Conservation (phyloP, 169 alveolate genomes). For the Amoebophrya sp. region DNA sequence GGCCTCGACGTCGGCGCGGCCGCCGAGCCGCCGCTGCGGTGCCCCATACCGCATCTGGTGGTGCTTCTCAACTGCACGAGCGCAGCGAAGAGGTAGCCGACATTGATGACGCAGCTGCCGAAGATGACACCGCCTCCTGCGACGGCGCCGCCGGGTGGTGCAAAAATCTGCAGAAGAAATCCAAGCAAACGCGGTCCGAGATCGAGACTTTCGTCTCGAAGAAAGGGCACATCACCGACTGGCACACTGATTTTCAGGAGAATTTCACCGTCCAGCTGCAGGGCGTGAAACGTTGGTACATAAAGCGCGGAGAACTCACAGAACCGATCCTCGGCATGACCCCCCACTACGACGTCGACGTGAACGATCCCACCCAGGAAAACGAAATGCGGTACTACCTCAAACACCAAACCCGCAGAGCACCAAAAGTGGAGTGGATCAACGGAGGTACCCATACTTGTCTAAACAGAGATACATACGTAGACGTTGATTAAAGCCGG, state of each 20-base stretch:
- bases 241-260: slow-evolving; percentile 13
- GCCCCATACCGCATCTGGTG: too few relatives aligned
- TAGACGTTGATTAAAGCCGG: too few relatives aligned
- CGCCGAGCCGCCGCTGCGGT: too few relatives aligned
- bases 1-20: too few relatives aligned
- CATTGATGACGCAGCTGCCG: too few relatives aligned
- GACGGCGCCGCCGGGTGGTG: too few relatives aligned
- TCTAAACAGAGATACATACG: too few relatives aligned
- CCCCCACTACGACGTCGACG: background rate
- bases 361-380: background rate
- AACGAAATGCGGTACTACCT: background rate
- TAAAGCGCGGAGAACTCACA: background rate
- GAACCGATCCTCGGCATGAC: background rate
- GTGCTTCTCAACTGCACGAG: too few relatives aligned
- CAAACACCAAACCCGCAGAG: background rate
- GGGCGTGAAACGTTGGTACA: slow-evolving; percentile 5
- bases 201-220: slow-evolving; percentile 5
- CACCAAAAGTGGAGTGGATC: too few relatives aligned
- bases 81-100: too few relatives aligned
- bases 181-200: background rate
- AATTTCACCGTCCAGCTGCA: slow-evolving; percentile 9
- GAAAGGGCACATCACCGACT: slow-evolving; percentile 10
- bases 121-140: too few relatives aligned
- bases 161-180: background rate
- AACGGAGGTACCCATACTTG: too few relatives aligned